Conservation (phyloP, 1,284 basidiomycete genomes). For the Moesziomyces sp. region DNA sequence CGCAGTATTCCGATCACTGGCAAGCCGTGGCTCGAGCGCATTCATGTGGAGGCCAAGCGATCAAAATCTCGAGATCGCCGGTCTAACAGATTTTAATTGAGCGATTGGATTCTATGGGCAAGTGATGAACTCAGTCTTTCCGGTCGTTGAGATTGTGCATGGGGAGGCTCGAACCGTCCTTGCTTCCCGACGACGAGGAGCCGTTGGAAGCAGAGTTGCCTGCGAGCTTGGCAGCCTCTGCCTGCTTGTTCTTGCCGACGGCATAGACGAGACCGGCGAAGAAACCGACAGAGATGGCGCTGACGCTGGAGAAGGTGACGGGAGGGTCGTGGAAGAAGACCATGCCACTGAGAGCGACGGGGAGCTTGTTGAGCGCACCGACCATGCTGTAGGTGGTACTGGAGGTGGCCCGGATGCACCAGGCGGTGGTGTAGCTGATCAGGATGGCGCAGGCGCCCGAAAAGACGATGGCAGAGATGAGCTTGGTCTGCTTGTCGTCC, state of each 20-base stretch:
- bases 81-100: too few relatives aligned
- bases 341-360: conserved; percentile 76
- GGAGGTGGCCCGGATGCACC: conserved; percentile 95
- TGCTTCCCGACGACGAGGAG: conserved; percentile 17
- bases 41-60: too few relatives aligned
- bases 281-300: conserved; percentile 88
- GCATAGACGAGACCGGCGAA: conserved; percentile 75
- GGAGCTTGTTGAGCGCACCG: conserved; percentile 97
- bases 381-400: conserved; percentile 99
- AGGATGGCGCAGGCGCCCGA: conserved; percentile 96
- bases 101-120: too few relatives aligned
- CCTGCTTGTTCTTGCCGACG: conserved; percentile 65
- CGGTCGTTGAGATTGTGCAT: conserved; percentile 49
- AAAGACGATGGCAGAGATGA: conserved; percentile 89
- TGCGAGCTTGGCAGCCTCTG: conserved; percentile 51
- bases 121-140: conserved; percentile 14
- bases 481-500: conserved; percentile 78
- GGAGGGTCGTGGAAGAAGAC: conserved; percentile 75
- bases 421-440: conserved; percentile 97
- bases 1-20: not conserved
- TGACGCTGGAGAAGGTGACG: conserved; percentile 85
- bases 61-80: too few relatives aligned
- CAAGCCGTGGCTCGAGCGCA: not conserved
- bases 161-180: conserved; percentile 24
- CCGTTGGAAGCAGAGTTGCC: conserved; percentile 44